These are phyloP conservation scores for Sisymbrium altissimum DNA, from an alignment of 345 rosid species.

Conservation along the genomic window DNA sequence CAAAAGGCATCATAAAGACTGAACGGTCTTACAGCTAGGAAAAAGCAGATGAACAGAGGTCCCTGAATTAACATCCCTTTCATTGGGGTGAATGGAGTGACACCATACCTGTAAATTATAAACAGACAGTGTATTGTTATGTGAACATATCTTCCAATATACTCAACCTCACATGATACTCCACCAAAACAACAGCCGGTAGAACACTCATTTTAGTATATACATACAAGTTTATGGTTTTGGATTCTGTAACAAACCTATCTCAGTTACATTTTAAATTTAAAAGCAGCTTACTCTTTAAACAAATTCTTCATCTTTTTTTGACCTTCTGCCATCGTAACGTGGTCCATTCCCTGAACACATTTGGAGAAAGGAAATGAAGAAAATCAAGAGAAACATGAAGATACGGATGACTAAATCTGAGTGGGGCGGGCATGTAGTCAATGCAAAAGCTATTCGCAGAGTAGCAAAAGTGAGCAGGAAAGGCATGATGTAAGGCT, in stretches of 20 bases:
- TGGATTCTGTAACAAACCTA: not conserved
- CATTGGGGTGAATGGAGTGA: slow-evolving; percentile 73
- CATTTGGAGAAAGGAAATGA: not conserved
- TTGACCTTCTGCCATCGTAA: slow-evolving; percentile 52
- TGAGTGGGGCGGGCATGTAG: not conserved
- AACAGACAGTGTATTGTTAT: slow-evolving; percentile 16
- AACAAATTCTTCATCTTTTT: slow-evolving; percentile 62
- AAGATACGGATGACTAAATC: not conserved
- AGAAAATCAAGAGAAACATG: not conserved
- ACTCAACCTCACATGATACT: not conserved
- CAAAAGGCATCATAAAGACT: not conserved
- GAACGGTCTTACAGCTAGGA: slow-evolving; percentile 67
- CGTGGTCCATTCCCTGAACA: slow-evolving; percentile 51
- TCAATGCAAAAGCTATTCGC: not conserved
- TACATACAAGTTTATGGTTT: not conserved
- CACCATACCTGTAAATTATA: slow-evolving; percentile 59
- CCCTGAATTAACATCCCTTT: slow-evolving; percentile 82
- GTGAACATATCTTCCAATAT: not conserved
- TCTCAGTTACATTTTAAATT: not conserved
- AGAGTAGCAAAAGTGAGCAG: not conserved
- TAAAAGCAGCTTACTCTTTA: slow-evolving; percentile 58
- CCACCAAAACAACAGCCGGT: not conserved
- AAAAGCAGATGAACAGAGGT: slow-evolving; percentile 73
- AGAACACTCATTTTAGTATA: not conserved
- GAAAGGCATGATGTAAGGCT: not conserved